Evolutionary conservation across 306 rosid genomes (phyloP).

Genomic region (Acacia acuminata): DNA sequence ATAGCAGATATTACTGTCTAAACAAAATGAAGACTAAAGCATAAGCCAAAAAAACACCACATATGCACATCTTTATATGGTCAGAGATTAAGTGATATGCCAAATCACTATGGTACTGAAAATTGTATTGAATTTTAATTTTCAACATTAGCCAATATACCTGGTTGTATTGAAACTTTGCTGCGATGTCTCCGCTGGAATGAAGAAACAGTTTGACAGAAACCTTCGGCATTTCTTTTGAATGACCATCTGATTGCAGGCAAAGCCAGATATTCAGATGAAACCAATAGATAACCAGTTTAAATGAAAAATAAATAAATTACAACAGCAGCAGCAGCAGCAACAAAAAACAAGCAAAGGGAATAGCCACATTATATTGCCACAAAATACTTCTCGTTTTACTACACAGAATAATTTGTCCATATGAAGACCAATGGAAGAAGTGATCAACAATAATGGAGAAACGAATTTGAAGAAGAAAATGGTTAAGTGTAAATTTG

Average conservation of each 20-base stretch:
- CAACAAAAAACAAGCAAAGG: neutral
- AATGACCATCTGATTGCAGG: slow-evolving; percentile 44
- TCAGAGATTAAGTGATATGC: slow-evolving; percentile 22
- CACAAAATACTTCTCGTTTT: neutral
- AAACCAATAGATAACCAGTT: slow-evolving; percentile 13
- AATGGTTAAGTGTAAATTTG: neutral
- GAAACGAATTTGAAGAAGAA: neutral
- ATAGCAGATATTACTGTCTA: slow-evolving; percentile 68
- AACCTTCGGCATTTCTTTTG: slow-evolving; percentile 53
- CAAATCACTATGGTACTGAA: neutral
- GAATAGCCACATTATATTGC: neutral
- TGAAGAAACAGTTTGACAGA: slow-evolving; percentile 77
- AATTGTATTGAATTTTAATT: slow-evolving; percentile 5
- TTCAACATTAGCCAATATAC: slow-evolving; percentile 35
- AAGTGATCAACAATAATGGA: neutral
- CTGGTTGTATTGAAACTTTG: slow-evolving; percentile 76
- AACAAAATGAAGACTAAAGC: slow-evolving; percentile 26
- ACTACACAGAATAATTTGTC: neutral
- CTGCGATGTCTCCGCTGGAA: slow-evolving; percentile 72
- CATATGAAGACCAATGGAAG: neutral
- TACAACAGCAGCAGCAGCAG: neutral
- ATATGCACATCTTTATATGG: neutral
- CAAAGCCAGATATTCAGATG: slow-evolving; percentile 23
- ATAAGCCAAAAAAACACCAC: slow-evolving; percentile 22
- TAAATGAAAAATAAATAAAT: neutral